Base-by-base conservation (phyloP, 2,329 filamentous ascomycete genomes). In the Colletotrichum gigasporum region DNA sequence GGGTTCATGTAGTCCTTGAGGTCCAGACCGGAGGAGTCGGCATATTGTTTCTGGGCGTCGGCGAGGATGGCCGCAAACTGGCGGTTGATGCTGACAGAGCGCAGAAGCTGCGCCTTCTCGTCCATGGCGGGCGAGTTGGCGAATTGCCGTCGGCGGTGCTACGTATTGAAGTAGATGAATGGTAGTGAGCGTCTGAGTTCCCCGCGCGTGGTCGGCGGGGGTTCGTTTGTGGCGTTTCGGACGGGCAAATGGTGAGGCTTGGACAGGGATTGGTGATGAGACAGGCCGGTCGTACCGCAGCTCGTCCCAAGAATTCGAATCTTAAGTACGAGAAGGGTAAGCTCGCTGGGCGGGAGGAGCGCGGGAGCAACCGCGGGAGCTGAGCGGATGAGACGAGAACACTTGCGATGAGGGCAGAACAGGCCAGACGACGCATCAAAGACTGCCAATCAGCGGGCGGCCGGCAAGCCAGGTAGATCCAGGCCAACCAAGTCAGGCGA, bases 11-110 rank as follows among this genome's bases (percentile, higher is more conserved):
- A 78, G 32, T 76, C 73, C 22, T 70, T 67, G 39, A 79, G 70
- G 20, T 68, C 68, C 11, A 71, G 67, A 2, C 71, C 71, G 3
- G 72, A 69, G 1, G 73, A 72, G 18, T 72, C 71, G 2, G 68
- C 69, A 69, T 78, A 77, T 37, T 69, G 66, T 30, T 71, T 76
- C 47, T 73, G 73, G 4, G 77, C 77, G 51, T 76, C 74, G 10
- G 72, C 67, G 10, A 79, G 68, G 50, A 79, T 74, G 41, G 71
- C 71, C 9, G 68, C 69, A 47, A 72, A 71, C 47, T 67, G 63
- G 5, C 44, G 51, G 1, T 65, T 26, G 39, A 65, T 63, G 32
- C 58, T 63, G 16, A 63, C 59, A 5, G 63, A 63, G 30, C 63
- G 62, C 57, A 54, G 34, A 5, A 62, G 26, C 11, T 62, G 56